Conservation (phyloP, 139 green algal genomes). For the Chlorella sp. region DNA sequence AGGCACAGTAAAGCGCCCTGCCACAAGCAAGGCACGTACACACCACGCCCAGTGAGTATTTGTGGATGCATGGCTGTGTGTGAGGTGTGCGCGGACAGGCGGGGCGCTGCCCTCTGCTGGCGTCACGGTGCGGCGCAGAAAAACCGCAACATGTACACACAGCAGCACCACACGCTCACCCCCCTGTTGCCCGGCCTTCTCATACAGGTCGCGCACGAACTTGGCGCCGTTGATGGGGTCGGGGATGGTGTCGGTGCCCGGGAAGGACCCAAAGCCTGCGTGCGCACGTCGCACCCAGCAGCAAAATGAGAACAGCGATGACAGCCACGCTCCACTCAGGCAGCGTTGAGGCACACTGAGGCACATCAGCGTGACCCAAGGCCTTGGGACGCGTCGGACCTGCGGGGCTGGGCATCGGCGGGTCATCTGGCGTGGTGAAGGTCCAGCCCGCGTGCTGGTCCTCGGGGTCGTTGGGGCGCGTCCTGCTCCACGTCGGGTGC, state of each 20-base stretch:
- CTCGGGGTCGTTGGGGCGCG: constrained; percentile 56
- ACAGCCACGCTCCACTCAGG: background rate
- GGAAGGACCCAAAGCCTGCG: constrained; percentile 52
- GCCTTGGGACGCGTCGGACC: constrained; percentile 15
- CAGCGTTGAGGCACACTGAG: background rate
- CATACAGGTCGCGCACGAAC: constrained; percentile 81
- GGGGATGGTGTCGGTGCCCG: constrained; percentile 59
- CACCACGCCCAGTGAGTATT: no score
- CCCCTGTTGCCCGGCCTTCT: constrained; percentile 46
- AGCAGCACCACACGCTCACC: no score
- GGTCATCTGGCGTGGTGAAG: constrained; percentile 55
- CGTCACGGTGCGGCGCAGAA: no score
- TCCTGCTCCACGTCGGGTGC: constrained; percentile 85
- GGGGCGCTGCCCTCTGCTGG: no score
- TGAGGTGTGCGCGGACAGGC: no score
- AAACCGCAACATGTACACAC: no score
- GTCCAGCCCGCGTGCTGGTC: constrained; percentile 86
- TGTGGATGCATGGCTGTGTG: no score
- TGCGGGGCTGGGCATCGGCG: constrained; percentile 35
- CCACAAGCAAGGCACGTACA: no score
- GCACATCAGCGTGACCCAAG: background rate
- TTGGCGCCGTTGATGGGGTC: constrained; percentile 66
- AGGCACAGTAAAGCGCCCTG: constrained; percentile 48
- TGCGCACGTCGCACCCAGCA: background rate
- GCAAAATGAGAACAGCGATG: background rate